phyloP scores from a whole-genome alignment of 2,329 filamentous ascomycete species.

The Fusarium udum region DNA sequence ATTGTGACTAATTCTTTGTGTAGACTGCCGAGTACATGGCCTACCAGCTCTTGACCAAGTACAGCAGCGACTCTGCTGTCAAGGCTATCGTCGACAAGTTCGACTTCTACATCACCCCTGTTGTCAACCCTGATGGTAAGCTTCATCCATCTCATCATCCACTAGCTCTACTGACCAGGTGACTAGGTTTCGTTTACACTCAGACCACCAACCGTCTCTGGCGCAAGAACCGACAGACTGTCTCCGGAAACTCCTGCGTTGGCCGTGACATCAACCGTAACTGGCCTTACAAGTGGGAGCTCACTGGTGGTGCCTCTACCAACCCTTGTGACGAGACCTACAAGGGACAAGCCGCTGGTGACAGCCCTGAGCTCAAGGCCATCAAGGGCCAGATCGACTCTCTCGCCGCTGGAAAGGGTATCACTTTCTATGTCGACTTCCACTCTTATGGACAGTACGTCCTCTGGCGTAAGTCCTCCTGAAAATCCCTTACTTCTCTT shows the following conservation, averaged over 20 bases:
- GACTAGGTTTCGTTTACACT: constrained; percentile 56
- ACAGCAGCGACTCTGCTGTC: constrained; percentile 20
- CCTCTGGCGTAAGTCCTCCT: constrained; percentile 66
- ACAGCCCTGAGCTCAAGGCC: constrained; percentile 61
- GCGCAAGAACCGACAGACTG: constrained; percentile 67
- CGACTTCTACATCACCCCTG: constrained; percentile 72
- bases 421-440: constrained; percentile 72
- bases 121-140: constrained; percentile 69
- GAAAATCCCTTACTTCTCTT: constrained; percentile 40
- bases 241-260: constrained; percentile 53
- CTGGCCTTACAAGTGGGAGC: constrained; percentile 65
- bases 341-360: constrained; percentile 54
- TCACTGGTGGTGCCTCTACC: constrained; percentile 59
- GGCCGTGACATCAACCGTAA: constrained; percentile 69
- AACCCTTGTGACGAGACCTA: constrained; percentile 63
- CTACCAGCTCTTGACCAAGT: constrained; percentile 33
- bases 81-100: constrained; percentile 64
- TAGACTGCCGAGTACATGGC: constrained; percentile 29
- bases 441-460: constrained; percentile 72
- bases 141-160: no score
- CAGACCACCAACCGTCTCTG: constrained; percentile 67
- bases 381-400: constrained; percentile 49
- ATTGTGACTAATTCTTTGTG: accelerated
- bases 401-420: constrained; percentile 49
- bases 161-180: no score